Base-by-base conservation (phyloP, 192 early-diverging fungal species). In the Diversispora eburnea region DNA sequence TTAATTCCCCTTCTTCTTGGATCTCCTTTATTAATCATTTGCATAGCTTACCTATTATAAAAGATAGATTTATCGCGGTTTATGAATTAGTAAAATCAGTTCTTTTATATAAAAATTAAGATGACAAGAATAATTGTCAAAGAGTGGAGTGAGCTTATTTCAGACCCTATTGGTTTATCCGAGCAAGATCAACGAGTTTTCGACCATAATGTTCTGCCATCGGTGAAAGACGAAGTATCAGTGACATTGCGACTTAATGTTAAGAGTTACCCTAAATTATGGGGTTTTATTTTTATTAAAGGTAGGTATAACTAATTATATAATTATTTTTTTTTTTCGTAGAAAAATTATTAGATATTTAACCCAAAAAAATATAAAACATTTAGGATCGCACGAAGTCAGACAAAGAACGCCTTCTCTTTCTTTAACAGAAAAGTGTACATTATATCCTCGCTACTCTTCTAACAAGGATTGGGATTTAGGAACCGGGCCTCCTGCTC, bases 261-360 rank as follows among this genome's bases (percentile, higher is more conserved):
- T 56, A 6, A 42, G 12, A 55, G 15, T 13, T 52, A 57, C 52
- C 1, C 48, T n/a, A 10, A 13, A 7, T 0, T 5, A 3, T 57
- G 39, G 25, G 54, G 20, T 52, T 56, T 41, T 55, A 70, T 70
- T 70, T 70, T 70, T 70, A 49, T 56, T 25, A 70, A 70, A 70
- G 67, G 67, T 70, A 70, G 4, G 12, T 3, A 12, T n/a, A 9
- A 12, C 20, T 3, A 42, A 46, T 65, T 19, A 8, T 17, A 22
- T 13, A 5, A 48, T 70, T 13, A 4, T 42, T n/a, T 5, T 42
- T 33, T 57, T 1, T 55, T n/a, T n/a, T n/a, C n/a, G n/a, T n/a
- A n/a, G n/a, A n/a, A n/a, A n/a, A n/a, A n/a, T n/a, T n/a, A n/a
- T n/a, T n/a, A n/a, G n/a, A n/a, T n/a, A n/a, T n/a, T n/a, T n/a